Base-by-base conservation (phyloP, 1,284 basidiomycete species). In the Vanrija sp. region DNA sequence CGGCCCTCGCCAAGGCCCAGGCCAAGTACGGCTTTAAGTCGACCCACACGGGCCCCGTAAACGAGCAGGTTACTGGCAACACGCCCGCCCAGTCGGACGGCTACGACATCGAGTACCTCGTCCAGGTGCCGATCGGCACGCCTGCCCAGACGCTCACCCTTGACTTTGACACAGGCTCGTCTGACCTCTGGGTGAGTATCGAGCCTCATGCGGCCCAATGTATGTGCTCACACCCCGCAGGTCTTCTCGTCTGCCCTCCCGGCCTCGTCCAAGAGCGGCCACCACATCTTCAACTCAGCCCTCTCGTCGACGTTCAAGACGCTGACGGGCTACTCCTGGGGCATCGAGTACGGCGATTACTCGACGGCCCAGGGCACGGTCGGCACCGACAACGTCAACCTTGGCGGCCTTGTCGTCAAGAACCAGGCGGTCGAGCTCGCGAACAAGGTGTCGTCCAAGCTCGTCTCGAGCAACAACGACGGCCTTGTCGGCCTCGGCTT, bases 351-450 rank as follows among this genome's bases (percentile, higher is more conserved):
- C 51, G 75, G 73, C 14, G 34, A 34, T 86, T 83, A 38, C 93
- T 93, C 5, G 75, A 80, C 38, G 1, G 92, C 88, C 0, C 67
- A 77, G 0, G 94, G 94, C 12, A 67, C 68, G 4, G 83, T 95
- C 6, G 89, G 79, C 0, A 68, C 80, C 19, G 94, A 97, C 61
- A 76, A 79, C 1, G 84, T 94, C 9, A 83, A 87, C 64, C 86
- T 93, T 81, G 89, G 85, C 2, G 89, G 89, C 3, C 92, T 90
- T 73, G 80, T 81, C 8, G 85, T 92, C 3, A 66, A 79, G 4
- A 81, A 83, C 46, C 89, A 91, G 71, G 78, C 80, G 0, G 87
- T 91, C 63, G 88, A 80, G 68, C 52, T 56, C 61, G 70, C 57
- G 51, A 65, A 73, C 51, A 52, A 61, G 12, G 74, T 79, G 45